Base-by-base conservation (phyloP, 1,139 yeast genomes). In the Taphrina pruni region DNA sequence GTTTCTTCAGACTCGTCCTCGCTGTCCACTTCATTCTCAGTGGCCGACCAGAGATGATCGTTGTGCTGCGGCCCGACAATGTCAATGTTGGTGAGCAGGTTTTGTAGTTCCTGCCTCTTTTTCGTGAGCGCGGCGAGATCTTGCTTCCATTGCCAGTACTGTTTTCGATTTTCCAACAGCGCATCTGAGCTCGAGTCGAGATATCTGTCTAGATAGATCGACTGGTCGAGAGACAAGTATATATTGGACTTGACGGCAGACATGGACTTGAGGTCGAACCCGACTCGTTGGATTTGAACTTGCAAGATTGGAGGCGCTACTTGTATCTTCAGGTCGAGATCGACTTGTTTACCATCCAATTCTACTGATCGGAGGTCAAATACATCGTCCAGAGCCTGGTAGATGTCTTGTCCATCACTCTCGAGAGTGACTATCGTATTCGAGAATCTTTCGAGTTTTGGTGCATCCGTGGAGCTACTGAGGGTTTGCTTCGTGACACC, bases 271-370 rank as follows among this genome's bases (percentile, higher is more conserved):
- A 93, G 83, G 76, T 94, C 97, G 78, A 89, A 94, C 77, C 91
- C 89, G 0, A 93, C 98, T 75, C 99, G 83, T 78, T 93, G 98
- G 2, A 94, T 90, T 76, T 94, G 99, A 65, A 94, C 86, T 77
- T 94, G 99, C 65, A 94, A 79, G 65, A 94, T 86, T 9, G 88
- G 87, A 0, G 99, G 99, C 17, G 91, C 80, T 71, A 86, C 83
- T 14, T 85, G 82, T 7, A 93, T 85, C 0, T 95, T 86, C 57
- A 91, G 84, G 0, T 89, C 84, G 75, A 96, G 86, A 51, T 76
- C 71, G 71, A 89, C 92, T 54, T 83, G 82, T 0, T 94, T 96
- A 71, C 86, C 88, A 56, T 89, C 95, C 68, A 89, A 83, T 61
- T 85, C 84, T 1, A 87, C 85, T 55, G 88, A 78, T 72, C 88